Percentiles rank a stretch among this genome's conserved stretches.
Evolutionary conservation across 768 basidiomycete genomes (phyloP).

Genomic region (Thelephora ganbajun): DNA sequence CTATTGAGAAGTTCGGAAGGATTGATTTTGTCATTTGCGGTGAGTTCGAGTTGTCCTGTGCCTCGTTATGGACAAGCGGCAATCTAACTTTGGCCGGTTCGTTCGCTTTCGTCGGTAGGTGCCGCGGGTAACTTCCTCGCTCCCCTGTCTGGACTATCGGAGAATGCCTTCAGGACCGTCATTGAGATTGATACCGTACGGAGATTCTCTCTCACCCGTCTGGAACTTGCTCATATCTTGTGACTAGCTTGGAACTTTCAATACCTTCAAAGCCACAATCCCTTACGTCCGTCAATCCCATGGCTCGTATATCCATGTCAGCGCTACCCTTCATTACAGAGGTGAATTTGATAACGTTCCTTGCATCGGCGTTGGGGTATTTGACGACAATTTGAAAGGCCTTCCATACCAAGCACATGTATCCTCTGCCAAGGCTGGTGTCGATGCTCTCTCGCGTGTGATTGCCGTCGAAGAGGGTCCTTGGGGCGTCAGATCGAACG

Average conservation of each 20-base stretch:
- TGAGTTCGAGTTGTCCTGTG: constrained; percentile 19
- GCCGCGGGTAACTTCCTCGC: constrained; percentile 96
- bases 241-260: constrained; percentile 72
- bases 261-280: constrained; percentile 89
- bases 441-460: constrained; percentile 71
- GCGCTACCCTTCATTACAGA: constrained; percentile 75
- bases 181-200: constrained; percentile 85
- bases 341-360: constrained; percentile 27
- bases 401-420: constrained; percentile 87
- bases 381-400: constrained; percentile 21
- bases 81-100: neutral
- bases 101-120: constrained; percentile 27
- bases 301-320: constrained; percentile 83
- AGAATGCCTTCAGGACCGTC: constrained; percentile 86
- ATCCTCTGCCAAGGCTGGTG: constrained; percentile 86
- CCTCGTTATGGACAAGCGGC: neutral
- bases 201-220: neutral
- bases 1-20: constrained; percentile 63
- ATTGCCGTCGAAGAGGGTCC: constrained; percentile 93
- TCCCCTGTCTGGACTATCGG: constrained; percentile 69
- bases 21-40: constrained; percentile 96
- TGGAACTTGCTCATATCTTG: constrained; percentile 1
- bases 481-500: constrained; percentile 80
- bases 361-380: neutral
- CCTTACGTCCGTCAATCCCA: constrained; percentile 51